Conservation (phyloP, 1,284 basidiomycete genomes). For the Grifola frondosa region DNA sequence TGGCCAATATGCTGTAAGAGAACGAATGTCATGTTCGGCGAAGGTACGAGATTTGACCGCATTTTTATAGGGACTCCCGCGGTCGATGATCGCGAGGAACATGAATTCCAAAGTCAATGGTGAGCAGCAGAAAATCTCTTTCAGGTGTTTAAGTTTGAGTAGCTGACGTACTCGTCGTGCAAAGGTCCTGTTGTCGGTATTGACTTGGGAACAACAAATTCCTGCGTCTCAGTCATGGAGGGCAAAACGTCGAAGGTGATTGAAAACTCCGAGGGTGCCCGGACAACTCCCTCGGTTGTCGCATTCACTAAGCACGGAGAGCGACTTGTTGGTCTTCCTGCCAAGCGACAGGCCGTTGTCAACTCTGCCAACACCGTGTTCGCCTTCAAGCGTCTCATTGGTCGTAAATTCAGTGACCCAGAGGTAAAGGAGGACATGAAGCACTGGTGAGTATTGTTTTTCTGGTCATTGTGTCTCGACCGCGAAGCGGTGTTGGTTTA, state of each 20-base stretch:
- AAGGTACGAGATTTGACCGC: conserved; percentile 9
- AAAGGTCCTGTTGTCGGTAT: conserved; percentile 81
- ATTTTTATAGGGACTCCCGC: conserved; percentile 55
- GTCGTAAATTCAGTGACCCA: conserved; percentile 89
- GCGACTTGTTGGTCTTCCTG: conserved; percentile 92
- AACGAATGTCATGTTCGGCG: not conserved
- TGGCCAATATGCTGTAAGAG: conserved; percentile 65
- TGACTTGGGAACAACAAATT: conserved; percentile 88
- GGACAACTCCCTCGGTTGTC: conserved; percentile 97
- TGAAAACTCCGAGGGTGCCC: conserved; percentile 96
- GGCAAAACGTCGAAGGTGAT: conserved; percentile 93
- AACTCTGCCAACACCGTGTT: conserved; percentile 95
- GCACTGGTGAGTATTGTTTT: conserved; percentile 57
- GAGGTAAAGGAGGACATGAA: conserved; percentile 92
- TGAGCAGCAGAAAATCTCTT: no score
- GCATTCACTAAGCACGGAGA: conserved; percentile 97
- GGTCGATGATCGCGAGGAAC: conserved; percentile 72
- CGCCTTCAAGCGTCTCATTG: conserved; percentile 96
- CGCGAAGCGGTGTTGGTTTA: no score
- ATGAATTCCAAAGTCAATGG: conserved; percentile 84
- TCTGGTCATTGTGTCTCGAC: conserved; percentile 1
- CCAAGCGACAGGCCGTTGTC: conserved; percentile 96
- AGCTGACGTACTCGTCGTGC: not conserved
- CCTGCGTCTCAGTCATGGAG: conserved; percentile 95
- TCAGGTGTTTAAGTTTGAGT: no score